Evolutionary conservation across 768 basidiomycete genomes (phyloP).

Genomic region (Lepiota brunneoincarnata): DNA sequence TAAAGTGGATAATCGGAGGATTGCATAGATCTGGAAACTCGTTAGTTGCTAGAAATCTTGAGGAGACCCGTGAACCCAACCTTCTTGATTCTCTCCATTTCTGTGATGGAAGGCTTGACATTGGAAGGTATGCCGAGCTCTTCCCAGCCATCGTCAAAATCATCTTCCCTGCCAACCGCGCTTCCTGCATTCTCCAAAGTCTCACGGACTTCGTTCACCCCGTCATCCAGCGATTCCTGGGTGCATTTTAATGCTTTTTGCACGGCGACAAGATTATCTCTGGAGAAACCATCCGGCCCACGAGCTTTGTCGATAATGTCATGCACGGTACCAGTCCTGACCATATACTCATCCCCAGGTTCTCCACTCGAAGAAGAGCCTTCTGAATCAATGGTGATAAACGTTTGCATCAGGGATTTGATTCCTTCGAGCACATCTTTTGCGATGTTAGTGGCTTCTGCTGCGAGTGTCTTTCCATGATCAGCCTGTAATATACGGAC

Average conservation of each 20-base stretch:
- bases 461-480: slow-evolving; percentile 46
- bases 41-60: slow-evolving; percentile 2
- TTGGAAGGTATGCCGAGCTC: slow-evolving; percentile 54
- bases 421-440: slow-evolving; percentile 43
- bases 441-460: slow-evolving; percentile 39
- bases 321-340: slow-evolving; percentile 59
- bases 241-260: slow-evolving; percentile 48
- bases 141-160: slow-evolving; percentile 59
- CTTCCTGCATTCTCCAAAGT: slow-evolving; percentile 42
- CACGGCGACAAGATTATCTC: slow-evolving; percentile 58
- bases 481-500: slow-evolving; percentile 37
- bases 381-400: slow-evolving; percentile 25
- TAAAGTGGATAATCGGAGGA: slow-evolving; percentile 57
- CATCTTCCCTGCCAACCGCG: slow-evolving; percentile 26
- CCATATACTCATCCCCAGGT: slow-evolving; percentile 44
- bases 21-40: slow-evolving; percentile 46
- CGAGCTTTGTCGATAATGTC: slow-evolving; percentile 54
- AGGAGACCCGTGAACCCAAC: slow-evolving; percentile 27
- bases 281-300: slow-evolving; percentile 45
- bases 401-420: slow-evolving; percentile 38
- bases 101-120: slow-evolving; percentile 42
- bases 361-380: not conserved
- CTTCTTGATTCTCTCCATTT: slow-evolving; percentile 59
- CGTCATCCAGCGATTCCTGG: slow-evolving; percentile 59
- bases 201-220: slow-evolving; percentile 51